Evolutionary conservation across 352 stramenopile genomes (phyloP).

Genomic region (Globisporangium uncinulatum): DNA sequence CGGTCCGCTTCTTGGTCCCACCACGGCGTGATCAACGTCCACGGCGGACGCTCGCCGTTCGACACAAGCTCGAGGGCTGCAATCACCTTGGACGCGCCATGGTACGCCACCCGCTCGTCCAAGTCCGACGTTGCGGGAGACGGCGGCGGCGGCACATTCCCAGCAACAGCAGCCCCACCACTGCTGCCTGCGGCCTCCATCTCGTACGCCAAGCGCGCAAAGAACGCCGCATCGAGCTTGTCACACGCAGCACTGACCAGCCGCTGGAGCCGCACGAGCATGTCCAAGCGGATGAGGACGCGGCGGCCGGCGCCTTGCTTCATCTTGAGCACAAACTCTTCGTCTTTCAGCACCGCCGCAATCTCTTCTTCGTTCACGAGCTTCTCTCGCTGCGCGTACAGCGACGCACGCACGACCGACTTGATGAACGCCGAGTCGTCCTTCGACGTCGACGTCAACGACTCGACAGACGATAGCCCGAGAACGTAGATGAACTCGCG

Average conservation of each 20-base stretch:
- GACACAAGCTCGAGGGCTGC: slow-evolving; percentile 57
- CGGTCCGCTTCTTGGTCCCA: slow-evolving; percentile 80
- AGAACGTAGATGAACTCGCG: slow-evolving; percentile 85
- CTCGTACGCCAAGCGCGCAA: slow-evolving; percentile 8
- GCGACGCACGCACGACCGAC: slow-evolving; percentile 59
- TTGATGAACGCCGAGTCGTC: slow-evolving; percentile 85
- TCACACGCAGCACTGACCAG: slow-evolving; percentile 58
- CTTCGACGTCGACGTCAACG: slow-evolving; percentile 47
- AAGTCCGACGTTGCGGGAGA: slow-evolving; percentile 38
- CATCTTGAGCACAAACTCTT: slow-evolving; percentile 83
- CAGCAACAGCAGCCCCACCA: slow-evolving; percentile 5
- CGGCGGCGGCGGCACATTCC: slow-evolving; percentile 11
- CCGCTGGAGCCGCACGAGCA: slow-evolving; percentile 71
- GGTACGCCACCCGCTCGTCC: slow-evolving; percentile 65
- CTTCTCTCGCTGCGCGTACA: slow-evolving; percentile 56
- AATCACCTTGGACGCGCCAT: slow-evolving; percentile 64
- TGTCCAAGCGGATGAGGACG: slow-evolving; percentile 81
- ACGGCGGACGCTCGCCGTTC: slow-evolving; percentile 66
- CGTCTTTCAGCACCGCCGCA: slow-evolving; percentile 74
- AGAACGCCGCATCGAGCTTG: slow-evolving; percentile 50
- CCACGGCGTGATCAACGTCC: slow-evolving; percentile 82
- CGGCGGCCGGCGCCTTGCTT: slow-evolving; percentile 82
- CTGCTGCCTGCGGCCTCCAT: slow-evolving; percentile 10
- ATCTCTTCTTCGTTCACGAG: slow-evolving; percentile 75
- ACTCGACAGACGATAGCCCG: slow-evolving; percentile 55